Base-by-base conservation (phyloP, 1,139 yeast genomes). In the Zygotorulaspora mrakii region DNA sequence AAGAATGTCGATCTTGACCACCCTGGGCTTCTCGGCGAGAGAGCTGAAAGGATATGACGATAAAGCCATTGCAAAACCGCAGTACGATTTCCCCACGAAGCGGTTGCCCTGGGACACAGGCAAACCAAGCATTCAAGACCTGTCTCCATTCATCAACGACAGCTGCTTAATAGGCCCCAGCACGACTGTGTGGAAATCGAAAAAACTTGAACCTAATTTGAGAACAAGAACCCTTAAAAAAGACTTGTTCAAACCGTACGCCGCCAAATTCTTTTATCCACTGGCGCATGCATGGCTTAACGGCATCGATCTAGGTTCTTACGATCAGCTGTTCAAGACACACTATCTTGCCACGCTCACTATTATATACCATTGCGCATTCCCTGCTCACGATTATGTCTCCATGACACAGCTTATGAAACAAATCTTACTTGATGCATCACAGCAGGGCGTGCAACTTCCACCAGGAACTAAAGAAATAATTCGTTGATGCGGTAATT, bases 11-110 rank as follows among this genome's bases (percentile, higher is more conserved):
- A 66, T 82, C 3, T 55, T 83, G 9, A 71, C 83, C 3, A 65
- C 79, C 0, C 55, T 79, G 11, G 76, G 85, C 0, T 62, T 82
- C 17, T 68, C 81, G 2, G 78, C 81, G 0, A 62, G 91, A 47
- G 88, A 82, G 47, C 61, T 82, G 5, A 66, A 80, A 36, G 89
- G 89, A 0, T 59, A 69, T 23, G 67, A 71, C 11, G 89, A 82
- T 59, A 48, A 44, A 8, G 17, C 46, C 0, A 56, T 69, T 4
- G 52, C 65, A 9, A 66, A 64, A 16, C 68, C 67, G 1, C 29
- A 47, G 18, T 53, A 50, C 32, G 62, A 55, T 31, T 66, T 66
- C 47, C 67, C 69, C 5, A 60, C 69, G 0, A 47, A 38, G 16
- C 48, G 57, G 37, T 40, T 61, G 43, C 55, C 62, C 35, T 57